These are phyloP conservation scores for Sclerospora graminicola DNA, from an alignment of 352 stramenopile species.

Conservation along the genomic window DNA sequence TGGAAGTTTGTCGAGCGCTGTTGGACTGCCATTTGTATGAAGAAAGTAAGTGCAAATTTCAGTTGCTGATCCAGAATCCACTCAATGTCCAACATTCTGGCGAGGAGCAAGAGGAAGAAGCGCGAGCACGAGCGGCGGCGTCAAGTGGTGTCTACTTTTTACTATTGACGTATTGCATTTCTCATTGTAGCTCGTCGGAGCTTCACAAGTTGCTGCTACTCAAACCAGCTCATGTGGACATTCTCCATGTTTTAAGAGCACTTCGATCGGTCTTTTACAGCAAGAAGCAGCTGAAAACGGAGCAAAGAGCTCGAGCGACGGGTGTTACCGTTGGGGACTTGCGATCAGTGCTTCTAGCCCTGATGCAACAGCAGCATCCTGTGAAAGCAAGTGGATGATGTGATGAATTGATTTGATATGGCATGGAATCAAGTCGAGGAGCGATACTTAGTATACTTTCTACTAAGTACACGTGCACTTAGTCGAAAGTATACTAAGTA, in stretches of 20 bases:
- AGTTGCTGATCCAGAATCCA: constrained; percentile 15
- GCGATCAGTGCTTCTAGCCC: constrained; percentile 26
- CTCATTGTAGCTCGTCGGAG: constrained; percentile 28
- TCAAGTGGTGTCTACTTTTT: constrained; percentile 48
- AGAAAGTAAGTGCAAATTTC: constrained; percentile 34
- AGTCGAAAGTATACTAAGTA: no score
- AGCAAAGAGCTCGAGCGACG: constrained; percentile 2
- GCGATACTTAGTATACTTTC: no score
- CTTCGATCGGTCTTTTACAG: constrained; percentile 22
- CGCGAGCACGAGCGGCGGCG: constrained; percentile 2
- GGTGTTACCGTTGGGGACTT: constrained; percentile 39
- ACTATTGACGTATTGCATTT: constrained; percentile 54
- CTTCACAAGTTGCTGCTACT: constrained; percentile 36
- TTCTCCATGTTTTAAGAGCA: constrained; percentile 44
- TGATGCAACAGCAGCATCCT: constrained; percentile 30
- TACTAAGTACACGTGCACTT: no score
- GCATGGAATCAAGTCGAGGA: no score
- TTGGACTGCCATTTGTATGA: constrained; percentile 57
- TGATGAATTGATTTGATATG: no score
- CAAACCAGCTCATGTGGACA: constrained; percentile 46
- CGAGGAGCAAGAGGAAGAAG: constrained; percentile 9
- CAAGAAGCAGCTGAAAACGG: constrained; percentile 2
- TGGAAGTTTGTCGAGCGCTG: constrained; percentile 50
- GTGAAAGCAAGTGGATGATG: constrained; percentile 1
- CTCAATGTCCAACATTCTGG: constrained; percentile 10